phyloP scores from a whole-genome alignment of 257 asterid species.

The Eucommia ulmoides region DNA sequence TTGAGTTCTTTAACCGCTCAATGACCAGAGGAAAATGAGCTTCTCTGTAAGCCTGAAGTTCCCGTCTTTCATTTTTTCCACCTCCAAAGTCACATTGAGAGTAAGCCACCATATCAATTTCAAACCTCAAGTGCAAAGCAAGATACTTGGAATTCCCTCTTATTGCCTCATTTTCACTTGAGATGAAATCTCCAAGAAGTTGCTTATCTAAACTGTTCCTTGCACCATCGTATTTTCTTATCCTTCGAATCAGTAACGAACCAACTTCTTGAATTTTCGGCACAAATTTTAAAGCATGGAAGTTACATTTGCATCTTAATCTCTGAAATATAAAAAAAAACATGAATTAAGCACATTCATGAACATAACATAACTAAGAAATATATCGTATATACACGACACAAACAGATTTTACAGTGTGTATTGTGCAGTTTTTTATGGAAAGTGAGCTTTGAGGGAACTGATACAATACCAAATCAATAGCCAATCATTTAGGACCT shows the following conservation, averaged over 20 bases:
- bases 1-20: conserved; percentile 56
- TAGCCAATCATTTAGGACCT: too few relatives aligned
- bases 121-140: conserved; percentile 89
- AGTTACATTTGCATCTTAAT: conserved; percentile 92
- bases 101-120: conserved; percentile 96
- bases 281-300: conserved; percentile 76
- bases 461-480: too few relatives aligned
- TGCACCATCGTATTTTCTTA: conserved; percentile 32
- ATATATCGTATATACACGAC: neutral
- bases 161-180: conserved; percentile 9
- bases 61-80: conserved; percentile 53
- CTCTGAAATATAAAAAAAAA: conserved; percentile 33
- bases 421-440: too few relatives aligned
- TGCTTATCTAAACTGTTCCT: conserved; percentile 44
- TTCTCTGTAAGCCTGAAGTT: conserved; percentile 70
- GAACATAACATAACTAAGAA: neutral
- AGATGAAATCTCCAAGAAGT: conserved; percentile 64
- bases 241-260: conserved; percentile 49
- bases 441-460: too few relatives aligned
- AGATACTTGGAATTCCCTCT: conserved; percentile 44
- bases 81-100: conserved; percentile 92
- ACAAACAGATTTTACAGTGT: neutral
- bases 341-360: conserved; percentile 4
- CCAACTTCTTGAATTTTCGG: conserved; percentile 58
- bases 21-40: conserved; percentile 68